phyloP scores from a whole-genome alignment of 78 protist genomes.

The Capsaspora owczarzaki region DNA sequence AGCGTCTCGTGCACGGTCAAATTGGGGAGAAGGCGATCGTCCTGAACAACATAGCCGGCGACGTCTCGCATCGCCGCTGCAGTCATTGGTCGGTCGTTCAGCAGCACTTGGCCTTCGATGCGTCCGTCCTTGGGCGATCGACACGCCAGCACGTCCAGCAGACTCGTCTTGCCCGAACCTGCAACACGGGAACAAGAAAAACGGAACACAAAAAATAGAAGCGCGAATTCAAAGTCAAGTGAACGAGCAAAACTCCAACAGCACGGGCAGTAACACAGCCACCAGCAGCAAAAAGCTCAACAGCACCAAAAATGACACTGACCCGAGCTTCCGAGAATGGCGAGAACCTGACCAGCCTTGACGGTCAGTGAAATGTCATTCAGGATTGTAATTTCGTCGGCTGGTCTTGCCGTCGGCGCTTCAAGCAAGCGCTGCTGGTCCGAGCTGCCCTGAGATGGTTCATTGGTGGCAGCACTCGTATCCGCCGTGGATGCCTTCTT shows the following conservation, averaged over 20 bases:
- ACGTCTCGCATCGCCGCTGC: background rate
- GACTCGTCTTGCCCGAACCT: slow-evolving; percentile 27
- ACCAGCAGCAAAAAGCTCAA: too few relatives aligned
- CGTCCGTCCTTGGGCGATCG: background rate
- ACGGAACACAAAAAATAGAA: background rate
- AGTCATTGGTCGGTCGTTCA: background rate
- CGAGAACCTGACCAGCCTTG: background rate
- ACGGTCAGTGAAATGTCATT: background rate
- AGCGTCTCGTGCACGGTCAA: slow-evolving; percentile 74
- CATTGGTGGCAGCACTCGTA: too few relatives aligned
- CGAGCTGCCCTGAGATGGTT: too few relatives aligned
- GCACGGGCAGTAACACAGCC: too few relatives aligned
- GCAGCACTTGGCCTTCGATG: background rate
- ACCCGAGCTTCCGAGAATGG: slow-evolving; percentile 1
- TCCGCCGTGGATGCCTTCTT: too few relatives aligned
- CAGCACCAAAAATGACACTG: background rate
- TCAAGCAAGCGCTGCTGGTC: too few relatives aligned
- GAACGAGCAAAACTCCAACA: too few relatives aligned
- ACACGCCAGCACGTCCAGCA: slow-evolving; percentile 16
- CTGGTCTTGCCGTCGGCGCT: too few relatives aligned
- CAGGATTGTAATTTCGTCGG: too few relatives aligned
- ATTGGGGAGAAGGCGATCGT: slow-evolving; percentile 33
- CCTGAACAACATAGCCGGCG: slow-evolving; percentile 46
- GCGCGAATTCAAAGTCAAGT: too few relatives aligned
- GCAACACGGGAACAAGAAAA: background rate